phyloP scores from a whole-genome alignment of 1,284 basidiomycete genomes.

The Ganoderma meredithae region DNA sequence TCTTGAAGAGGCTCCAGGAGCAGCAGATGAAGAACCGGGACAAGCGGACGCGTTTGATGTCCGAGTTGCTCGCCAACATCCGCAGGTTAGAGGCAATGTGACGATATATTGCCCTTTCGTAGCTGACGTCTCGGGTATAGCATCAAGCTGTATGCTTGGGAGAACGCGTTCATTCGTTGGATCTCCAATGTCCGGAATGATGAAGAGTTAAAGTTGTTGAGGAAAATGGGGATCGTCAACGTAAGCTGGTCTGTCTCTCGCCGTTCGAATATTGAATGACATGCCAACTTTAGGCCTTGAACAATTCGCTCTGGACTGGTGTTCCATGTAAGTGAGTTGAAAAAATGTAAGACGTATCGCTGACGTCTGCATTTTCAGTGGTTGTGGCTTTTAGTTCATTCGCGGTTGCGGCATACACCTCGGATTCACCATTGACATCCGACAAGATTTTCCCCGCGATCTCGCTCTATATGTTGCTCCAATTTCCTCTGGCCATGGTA shows the following conservation, averaged over 20 bases:
- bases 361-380: constrained; percentile 43
- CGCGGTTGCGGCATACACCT: constrained; percentile 78
- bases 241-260: constrained; percentile 46
- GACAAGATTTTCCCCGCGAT: constrained; percentile 96
- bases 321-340: constrained; percentile 56
- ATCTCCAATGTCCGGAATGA: constrained; percentile 85
- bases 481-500: constrained; percentile 90
- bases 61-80: constrained; percentile 88
- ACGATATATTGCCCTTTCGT: not conserved
- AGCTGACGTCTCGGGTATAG: constrained; percentile 42
- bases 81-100: constrained; percentile 61
- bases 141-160: constrained; percentile 88
- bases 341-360: constrained; percentile 29
- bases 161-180: constrained; percentile 83
- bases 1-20: constrained; percentile 84
- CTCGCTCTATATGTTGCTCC: constrained; percentile 89
- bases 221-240: constrained; percentile 80
- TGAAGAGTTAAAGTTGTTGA: constrained; percentile 83
- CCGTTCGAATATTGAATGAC: not conserved
- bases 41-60: constrained; percentile 79
- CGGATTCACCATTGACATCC: constrained; percentile 79
- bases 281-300: constrained; percentile 54
- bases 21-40: constrained; percentile 93
- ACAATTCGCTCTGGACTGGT: constrained; percentile 69
- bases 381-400: constrained; percentile 92